Evolutionary conservation across 306 rosid species (phyloP).

Genomic region (Trifolium repens): DNA sequence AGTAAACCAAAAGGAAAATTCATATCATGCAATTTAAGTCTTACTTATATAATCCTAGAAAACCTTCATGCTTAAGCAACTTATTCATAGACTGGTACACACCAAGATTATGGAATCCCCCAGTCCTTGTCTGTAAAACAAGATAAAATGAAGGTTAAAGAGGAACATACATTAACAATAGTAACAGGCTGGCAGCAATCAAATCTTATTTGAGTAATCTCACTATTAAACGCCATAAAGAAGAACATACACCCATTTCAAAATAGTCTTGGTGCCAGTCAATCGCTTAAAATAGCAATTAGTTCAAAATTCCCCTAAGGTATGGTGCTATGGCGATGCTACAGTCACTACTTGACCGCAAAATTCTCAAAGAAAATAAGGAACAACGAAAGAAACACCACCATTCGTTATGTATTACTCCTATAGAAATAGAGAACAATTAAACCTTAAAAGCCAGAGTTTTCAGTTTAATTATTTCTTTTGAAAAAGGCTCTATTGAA

Average conservation of each 20-base stretch:
- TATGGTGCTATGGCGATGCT: neutral
- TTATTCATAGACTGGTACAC: conserved; percentile 75
- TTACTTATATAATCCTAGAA: conserved; percentile 85
- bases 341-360: neutral
- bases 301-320: neutral
- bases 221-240: neutral
- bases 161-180: neutral
- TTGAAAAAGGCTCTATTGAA: neutral
- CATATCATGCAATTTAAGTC: conserved; percentile 35
- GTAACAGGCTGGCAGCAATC: neutral
- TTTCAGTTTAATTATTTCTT: neutral
- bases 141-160: neutral
- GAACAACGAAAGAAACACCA: neutral
- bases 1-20: neutral
- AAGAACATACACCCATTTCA: conserved; percentile 8
- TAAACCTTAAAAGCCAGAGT: conserved; percentile 17
- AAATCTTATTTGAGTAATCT: neutral
- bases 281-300: neutral
- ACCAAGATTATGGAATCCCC: conserved; percentile 80
- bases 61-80: conserved; percentile 76
- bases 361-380: neutral
- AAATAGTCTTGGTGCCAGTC: neutral
- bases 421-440: neutral
- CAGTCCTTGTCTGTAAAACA: conserved; percentile 73
- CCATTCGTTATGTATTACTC: neutral